Base-by-base conservation (phyloP, 2,329 filamentous ascomycete species). In the Pseudogymnoascus sp. region DNA sequence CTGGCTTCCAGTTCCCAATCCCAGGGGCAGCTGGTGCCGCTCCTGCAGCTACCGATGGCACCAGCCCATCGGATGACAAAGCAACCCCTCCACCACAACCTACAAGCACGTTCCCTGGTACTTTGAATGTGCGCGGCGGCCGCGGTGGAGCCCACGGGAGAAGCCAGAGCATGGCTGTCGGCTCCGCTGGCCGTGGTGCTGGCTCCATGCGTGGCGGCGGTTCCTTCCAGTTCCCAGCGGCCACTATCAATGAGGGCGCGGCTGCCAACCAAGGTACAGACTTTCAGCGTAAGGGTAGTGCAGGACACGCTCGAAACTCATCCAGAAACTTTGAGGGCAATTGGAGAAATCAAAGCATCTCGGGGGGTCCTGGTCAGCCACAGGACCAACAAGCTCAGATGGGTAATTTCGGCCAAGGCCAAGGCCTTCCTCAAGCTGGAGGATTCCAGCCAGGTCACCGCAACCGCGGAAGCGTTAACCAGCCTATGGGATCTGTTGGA, bases 261-360 rank as follows among this genome's bases (percentile, higher is more conserved):
- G 75, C 77, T 64, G 74, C 72, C 63, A 74, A 72, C 64, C 75
- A 78, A 67, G 72, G 73, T 65, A 78, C 75, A 66, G 91, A 95
- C 69, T 89, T 92, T 73, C 82, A 86, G 69, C 88, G 90, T 66
- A 89, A 91, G 69, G 87, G 89, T 70, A 90, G 89, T 70, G 83
- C 76, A 63, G 89, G 91, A 63, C 95, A 99, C 74, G 88, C 85
- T 67, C 86, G 95, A 66, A 89, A 88, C 34, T 85, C 85, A 10
- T 99, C 95, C 23, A 87, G 95, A 67, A 99, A 97, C 78, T 97
- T 97, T 73, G 95, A 99, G 69, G 88, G 93, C 71, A 99, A 99
- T 78, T 99, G 95, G 95, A 90, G 95, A 71, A 96, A 92, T 72
- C 93, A 90, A 69, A 37, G 34, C 31, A 40, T 60, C 37, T 60